phyloP scores from a whole-genome alignment of 768 basidiomycete species.

The Rhodotorula toruloides region DNA sequence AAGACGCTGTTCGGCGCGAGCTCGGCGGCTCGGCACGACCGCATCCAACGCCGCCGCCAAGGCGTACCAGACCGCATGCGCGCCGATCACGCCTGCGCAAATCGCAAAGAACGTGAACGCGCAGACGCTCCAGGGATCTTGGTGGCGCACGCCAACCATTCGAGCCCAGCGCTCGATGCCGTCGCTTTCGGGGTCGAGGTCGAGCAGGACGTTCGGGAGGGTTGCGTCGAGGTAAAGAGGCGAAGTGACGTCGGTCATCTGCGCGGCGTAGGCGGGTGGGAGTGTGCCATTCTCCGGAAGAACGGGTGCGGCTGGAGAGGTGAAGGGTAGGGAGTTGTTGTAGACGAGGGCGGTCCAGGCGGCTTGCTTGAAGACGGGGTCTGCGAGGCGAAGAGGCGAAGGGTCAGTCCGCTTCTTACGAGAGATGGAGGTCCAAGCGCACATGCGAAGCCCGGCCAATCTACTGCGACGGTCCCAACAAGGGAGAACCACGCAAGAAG shows the following conservation, averaged over 20 bases:
- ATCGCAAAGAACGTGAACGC: constrained; percentile 71
- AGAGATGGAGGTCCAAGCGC: constrained; percentile 45
- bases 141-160: constrained; percentile 71
- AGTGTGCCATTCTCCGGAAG: constrained; percentile 13
- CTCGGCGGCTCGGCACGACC: constrained; percentile 49
- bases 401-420: constrained; percentile 1
- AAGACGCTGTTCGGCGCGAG: constrained; percentile 43
- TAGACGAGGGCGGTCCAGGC: constrained; percentile 70
- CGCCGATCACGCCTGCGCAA: constrained; percentile 61
- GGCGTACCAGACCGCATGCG: constrained; percentile 68
- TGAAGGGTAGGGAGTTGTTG: constrained; percentile 40
- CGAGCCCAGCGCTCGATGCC: constrained; percentile 82
- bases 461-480: constrained; percentile 85
- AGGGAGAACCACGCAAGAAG: constrained; percentile 87
- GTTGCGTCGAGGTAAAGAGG: constrained; percentile 69
- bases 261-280: constrained; percentile 60
- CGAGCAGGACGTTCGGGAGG: constrained; percentile 68
- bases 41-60: constrained; percentile 53
- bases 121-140: constrained; percentile 71
- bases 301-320: constrained; percentile 8
- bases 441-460: constrained; percentile 93
- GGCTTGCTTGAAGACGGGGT: constrained; percentile 80
- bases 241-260: constrained; percentile 64
- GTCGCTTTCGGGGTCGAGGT: constrained; percentile 46
- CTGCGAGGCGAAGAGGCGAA: constrained; percentile 49